Base-by-base conservation (phyloP, 441 rosid species). In the Oxalis stricta region DNA sequence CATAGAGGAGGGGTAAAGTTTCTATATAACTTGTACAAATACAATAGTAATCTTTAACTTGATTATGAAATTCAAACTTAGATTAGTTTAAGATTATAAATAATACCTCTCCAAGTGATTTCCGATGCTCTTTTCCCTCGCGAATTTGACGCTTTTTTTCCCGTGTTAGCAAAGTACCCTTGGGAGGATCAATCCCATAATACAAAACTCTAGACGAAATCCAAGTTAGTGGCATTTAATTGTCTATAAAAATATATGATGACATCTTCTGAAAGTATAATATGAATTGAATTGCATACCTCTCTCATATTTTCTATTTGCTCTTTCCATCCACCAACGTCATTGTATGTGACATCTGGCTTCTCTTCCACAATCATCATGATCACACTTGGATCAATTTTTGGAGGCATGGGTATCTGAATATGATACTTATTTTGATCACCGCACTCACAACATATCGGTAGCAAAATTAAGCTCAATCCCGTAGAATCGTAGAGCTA, bases 291-390 rank as follows among this genome's bases (percentile, higher is more conserved):
- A 23, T 35, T 9, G 66, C 78, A 20, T 44, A 84, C 97, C 67
- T 88, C 97, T 48, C 97, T 58, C 97, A 88, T 84, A 71, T 68
- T 88, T 57, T 88, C 95, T 57, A 88, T 88, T 55, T 88, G 97
- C 70, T 88, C 98, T 62, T 89, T 89, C 45, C 98, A 89, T 46
- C 98, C 98, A 34, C 98, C 98, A 49, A 89, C 98, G 56, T 89
- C 98, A 65, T 82, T 85, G 61, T 89, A 89, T 3, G 98, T 89
- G 18, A 89, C 98, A 62, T 89, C 98, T 13, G 98, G 98, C 52
- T 89, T 89, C 67, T 89, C 98, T 70, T 89, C 98, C 10, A 85
- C 98, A 0, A 94, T 89, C 98, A 89, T 89, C 97, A 89, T 89
- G 30, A 95, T 89, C 35, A 89, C 97, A 57, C 92, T 85, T 23